Base-by-base conservation (phyloP, 176 grass and related monocot genomes). In the Aegilops umbellulata region DNA sequence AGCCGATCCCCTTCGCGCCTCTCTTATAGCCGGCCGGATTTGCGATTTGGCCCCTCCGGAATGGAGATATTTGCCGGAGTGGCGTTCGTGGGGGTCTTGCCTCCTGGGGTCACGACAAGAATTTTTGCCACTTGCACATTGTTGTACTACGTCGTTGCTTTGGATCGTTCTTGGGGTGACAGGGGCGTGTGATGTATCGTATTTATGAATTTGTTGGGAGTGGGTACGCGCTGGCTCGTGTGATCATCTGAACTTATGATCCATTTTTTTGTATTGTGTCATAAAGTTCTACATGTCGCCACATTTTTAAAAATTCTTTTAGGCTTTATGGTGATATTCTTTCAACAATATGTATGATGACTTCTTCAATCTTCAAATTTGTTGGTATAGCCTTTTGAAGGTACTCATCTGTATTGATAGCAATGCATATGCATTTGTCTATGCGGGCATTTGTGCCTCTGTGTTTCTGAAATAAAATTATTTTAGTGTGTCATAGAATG, bases 1-100 rank as follows among this genome's bases (percentile, higher is more conserved):
- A 80, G 29, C 26, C 20, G 83, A 58, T 46, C 26, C 26, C 62
- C 49, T 49, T 66, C 83, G 29, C 10, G 41, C 32, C 39, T 0
- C 0, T 24, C 57, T 90, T 94, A 85, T 90, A 94, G 83, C 60
- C 58, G 7, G 4, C 8, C 63, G 1, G 3, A 65, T 78, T 94
- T 83, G 2, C 72, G 5, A n/a, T 12, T 1, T 3, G 3, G 1
- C 23, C 27, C 88, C 84, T 67, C 2, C 0, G 1, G 0, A 7
- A 20, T 32, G 27, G 0, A 0, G 0, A 0, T 76, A 76, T 84
- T 91, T 80, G 0, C 5, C 8, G 11, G 0, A 19, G 15, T 0
- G 8, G 17, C 15, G 6, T 6, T 2, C 4, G 0, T 10, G 2
- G 41, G 26, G 29, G 2, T 3, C 39, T 77, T 82, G 84, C 27